A percentile compares a stretch with the other conserved stretches of the same genome.
phyloP scores from a whole-genome alignment of 2,329 filamentous ascomycete genomes.

The Talaromyces albobiverticillius region DNA sequence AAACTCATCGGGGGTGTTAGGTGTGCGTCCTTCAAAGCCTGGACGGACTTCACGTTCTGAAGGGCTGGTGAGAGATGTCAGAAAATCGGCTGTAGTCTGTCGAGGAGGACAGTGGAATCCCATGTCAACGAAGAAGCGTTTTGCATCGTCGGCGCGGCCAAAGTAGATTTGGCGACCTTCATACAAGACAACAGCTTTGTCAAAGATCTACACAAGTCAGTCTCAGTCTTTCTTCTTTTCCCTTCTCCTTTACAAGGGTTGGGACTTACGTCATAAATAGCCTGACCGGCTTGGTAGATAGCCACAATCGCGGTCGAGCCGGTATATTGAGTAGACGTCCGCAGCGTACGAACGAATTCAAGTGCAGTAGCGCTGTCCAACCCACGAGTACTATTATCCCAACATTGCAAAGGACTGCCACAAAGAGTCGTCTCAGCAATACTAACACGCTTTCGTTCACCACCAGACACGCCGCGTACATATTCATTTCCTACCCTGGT shows the following conservation, averaged over 20 bases:
- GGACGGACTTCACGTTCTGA: constrained; percentile 55
- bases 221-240: neutral
- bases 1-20: constrained; percentile 69
- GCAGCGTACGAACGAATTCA: constrained; percentile 55
- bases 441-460: constrained; percentile 59
- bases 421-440: constrained; percentile 56
- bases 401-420: constrained; percentile 46
- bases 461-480: constrained; percentile 60
- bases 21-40: constrained; percentile 63
- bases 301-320: constrained; percentile 53
- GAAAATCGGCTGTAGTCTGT: constrained; percentile 70
- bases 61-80: constrained; percentile 68
- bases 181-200: constrained; percentile 71
- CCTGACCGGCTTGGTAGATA: constrained; percentile 54
- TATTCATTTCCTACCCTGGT: constrained; percentile 54
- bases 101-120: constrained; percentile 68
- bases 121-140: constrained; percentile 64
- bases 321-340: constrained; percentile 50
- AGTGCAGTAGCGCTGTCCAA: constrained; percentile 56
- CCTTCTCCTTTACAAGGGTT: too few species aligned
- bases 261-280: constrained; percentile 48
- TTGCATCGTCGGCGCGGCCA: constrained; percentile 61
- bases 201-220: constrained; percentile 53
- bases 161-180: constrained; percentile 77
- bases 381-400: constrained; percentile 51